These are phyloP conservation scores for Solidago caesia DNA, from an alignment of 129 eudicot genomes.

Conservation along the genomic window DNA sequence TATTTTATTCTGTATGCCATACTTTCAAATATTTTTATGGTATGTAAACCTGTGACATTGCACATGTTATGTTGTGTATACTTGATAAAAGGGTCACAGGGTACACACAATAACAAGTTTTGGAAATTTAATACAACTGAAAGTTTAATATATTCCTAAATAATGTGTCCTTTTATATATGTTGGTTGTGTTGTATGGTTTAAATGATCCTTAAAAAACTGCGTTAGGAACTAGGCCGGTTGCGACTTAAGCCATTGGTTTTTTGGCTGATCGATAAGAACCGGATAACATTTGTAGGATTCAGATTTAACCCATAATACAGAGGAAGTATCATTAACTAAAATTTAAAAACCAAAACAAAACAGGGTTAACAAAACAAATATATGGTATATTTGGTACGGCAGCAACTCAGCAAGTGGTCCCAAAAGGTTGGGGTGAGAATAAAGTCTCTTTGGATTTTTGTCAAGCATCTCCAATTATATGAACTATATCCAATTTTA, in stretches of 20 bases:
- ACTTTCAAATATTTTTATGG: no score
- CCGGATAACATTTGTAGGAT: background rate
- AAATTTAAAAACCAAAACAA: background rate
- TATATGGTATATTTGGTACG: slow-evolving; percentile 5
- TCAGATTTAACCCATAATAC: background rate
- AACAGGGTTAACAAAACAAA: background rate
- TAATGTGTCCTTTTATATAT: no score
- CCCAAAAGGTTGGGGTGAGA: slow-evolving; percentile 13
- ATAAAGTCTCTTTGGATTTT: slow-evolving; percentile 7
- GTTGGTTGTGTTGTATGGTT: no score
- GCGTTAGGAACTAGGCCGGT: background rate
- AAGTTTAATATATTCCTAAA: no score
- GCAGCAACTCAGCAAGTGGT: no score
- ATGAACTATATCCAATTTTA: no score
- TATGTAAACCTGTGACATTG: no score
- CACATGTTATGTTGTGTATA: no score
- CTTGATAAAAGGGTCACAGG: no score
- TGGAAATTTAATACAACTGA: no score
- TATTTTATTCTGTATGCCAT: no score
- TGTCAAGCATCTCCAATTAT: background rate
- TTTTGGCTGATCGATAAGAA: background rate
- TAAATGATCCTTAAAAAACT: background rate
- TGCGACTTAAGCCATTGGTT: background rate
- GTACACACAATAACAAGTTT: no score
- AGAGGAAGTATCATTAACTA: background rate